Percentiles rank a stretch among this genome's conserved stretches.
Conservation (phyloP, 2,329 filamentous ascomycete species). For the Aspergillus latus region DNA sequence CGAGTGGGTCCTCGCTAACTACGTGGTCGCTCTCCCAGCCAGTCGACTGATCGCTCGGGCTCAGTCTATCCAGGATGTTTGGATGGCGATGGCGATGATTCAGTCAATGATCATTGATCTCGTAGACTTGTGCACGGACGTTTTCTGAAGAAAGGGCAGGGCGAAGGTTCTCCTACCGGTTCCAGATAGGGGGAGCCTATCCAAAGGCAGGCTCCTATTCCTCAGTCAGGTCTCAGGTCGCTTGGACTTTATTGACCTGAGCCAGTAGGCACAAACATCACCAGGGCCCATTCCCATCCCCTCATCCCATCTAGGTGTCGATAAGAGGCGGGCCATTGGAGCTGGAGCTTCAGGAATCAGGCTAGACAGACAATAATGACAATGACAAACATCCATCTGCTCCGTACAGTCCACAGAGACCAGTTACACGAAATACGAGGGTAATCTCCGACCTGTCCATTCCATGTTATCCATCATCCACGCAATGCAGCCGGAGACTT, state of each 20-base stretch:
- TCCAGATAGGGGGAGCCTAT: neutral
- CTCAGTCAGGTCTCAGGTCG: neutral
- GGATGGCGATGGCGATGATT: neutral
- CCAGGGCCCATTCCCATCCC: too few species aligned
- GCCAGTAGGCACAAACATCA: too few species aligned
- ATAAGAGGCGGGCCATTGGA: too few species aligned
- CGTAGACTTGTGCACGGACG: neutral
- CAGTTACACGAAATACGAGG: constrained; percentile 2
- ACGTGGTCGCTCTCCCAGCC: constrained; percentile 26
- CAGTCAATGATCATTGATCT: neutral
- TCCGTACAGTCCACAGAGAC: too few species aligned
- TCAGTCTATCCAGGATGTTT: neutral
- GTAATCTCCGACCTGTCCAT: constrained; percentile 1
- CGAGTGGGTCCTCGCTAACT: neutral
- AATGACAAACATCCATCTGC: neutral
- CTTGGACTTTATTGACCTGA: neutral
- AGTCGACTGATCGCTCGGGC: constrained; percentile 22
- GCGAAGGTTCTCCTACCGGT: neutral
- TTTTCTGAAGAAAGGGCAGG: neutral
- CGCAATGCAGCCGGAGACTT: neutral
- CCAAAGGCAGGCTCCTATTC: neutral
- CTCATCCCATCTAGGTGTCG: too few species aligned
- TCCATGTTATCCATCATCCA: neutral
- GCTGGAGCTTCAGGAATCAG: neutral
- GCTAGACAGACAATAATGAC: neutral